These are phyloP conservation scores for Letharia columbiana DNA, from an alignment of 495 filamentous ascomycete genomes.

Conservation along the genomic window DNA sequence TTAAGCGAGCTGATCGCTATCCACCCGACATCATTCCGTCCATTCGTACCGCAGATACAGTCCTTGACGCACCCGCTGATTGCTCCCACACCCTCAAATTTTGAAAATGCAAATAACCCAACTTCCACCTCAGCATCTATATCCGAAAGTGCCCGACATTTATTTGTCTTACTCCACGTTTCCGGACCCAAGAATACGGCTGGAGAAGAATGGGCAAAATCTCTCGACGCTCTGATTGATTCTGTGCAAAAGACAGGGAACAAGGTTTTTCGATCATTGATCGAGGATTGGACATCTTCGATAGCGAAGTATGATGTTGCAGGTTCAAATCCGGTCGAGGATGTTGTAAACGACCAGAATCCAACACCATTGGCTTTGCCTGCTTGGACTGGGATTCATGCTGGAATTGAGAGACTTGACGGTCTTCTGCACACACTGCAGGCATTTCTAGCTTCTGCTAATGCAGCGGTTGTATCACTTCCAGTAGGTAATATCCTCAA, in stretches of 20 bases:
- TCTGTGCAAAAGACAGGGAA: constrained; percentile 60
- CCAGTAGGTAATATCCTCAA: constrained; percentile 59
- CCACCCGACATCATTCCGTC: constrained; percentile 71
- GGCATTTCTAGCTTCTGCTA: constrained; percentile 49
- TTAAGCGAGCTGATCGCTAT: constrained; percentile 61
- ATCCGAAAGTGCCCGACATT: constrained; percentile 44
- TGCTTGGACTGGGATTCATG: constrained; percentile 60
- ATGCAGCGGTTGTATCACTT: constrained; percentile 50
- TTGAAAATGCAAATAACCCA: constrained; percentile 30
- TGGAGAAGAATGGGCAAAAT: constrained; percentile 63
- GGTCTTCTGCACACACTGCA: constrained; percentile 49
- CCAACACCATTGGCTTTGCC: constrained; percentile 47
- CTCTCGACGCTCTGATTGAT: constrained; percentile 48
- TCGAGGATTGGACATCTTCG: constrained; percentile 69
- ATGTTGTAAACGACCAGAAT: constrained; percentile 34
- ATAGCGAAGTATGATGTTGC: constrained; percentile 28
- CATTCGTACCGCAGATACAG: constrained; percentile 60
- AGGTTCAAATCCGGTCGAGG: constrained; percentile 21
- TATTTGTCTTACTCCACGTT: constrained; percentile 61
- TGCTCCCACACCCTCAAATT: constrained; percentile 43
- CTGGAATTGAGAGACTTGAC: constrained; percentile 59
- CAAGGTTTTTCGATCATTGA: constrained; percentile 62
- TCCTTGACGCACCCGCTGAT: constrained; percentile 47
- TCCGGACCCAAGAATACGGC: constrained; percentile 67
- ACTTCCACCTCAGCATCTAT: constrained; percentile 40